These are phyloP conservation scores for Thalassiosira exigua DNA, from an alignment of 352 stramenopile species.

Conservation along the genomic window DNA sequence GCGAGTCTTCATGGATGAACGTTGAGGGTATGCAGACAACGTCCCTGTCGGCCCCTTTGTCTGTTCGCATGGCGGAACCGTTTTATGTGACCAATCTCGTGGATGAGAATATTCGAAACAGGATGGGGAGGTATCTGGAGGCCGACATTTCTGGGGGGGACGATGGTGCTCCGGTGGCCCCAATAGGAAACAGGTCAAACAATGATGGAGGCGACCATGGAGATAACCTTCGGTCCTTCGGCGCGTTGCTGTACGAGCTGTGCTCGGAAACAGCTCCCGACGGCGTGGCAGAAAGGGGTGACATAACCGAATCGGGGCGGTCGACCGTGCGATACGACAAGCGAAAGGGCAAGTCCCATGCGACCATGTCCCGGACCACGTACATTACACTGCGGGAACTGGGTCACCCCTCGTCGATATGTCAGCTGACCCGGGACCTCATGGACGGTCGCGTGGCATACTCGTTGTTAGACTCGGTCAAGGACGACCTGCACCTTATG, in stretches of 20 bases:
- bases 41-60: no score
- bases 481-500: constrained; percentile 15
- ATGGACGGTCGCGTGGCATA: constrained; percentile 1
- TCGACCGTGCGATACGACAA: constrained; percentile 5
- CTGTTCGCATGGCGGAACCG: no score
- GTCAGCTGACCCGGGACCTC: constrained; percentile 19
- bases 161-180: background rate
- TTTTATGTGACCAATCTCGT: no score
- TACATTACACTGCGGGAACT: constrained; percentile 26
- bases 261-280: constrained; percentile 22
- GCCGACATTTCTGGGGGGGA: background rate
- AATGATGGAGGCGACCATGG: background rate
- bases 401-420: constrained; percentile 29
- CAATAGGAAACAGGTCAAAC: background rate
- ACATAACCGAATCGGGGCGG: background rate
- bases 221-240: constrained; percentile 23
- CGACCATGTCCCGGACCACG: background rate
- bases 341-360: constrained; percentile 2
- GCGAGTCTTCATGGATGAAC: no score
- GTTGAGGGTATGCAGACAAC: no score
- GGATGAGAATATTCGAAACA: background rate
- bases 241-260: constrained; percentile 31
- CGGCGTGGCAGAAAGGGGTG: background rate
- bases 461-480: background rate
- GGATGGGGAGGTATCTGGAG: constrained; percentile 9